Evolutionary conservation across 169 alveolate genomes (phyloP), one percentile per base, ranked within the genome.

Genomic region (Plasmodium gaboni): DNA sequence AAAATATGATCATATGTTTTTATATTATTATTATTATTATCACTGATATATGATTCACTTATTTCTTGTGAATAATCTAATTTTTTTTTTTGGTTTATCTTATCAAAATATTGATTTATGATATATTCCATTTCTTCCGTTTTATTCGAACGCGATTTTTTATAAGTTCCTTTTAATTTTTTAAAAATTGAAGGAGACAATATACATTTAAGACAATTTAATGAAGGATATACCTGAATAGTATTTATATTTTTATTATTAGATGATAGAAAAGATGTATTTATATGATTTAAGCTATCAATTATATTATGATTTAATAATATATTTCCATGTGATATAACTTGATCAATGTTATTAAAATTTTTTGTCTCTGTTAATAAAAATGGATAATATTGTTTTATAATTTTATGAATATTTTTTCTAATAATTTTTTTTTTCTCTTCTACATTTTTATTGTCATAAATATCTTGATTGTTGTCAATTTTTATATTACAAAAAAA

Each of bases 321-420:
- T 68, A 83, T 69, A 57, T 83, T 83, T 83, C 91, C 91, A 57
- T 83, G 91, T 4, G 86, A 68, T 68, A 83, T 50, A 19, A 83
- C 71, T 5, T 50, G 24, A 53, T 83, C 68, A 2, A 22, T 44
- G 46, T 67, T 57, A 5, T 73, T 10, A 17, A 69, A 64, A 19
- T 55, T 83, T 53, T 48, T 83, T 22, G 91, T 83, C 19, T 83
- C 91, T 6, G 86, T 83, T 50, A 83, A 10, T 60, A 83, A 63
- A 83, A 83, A 83, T 8, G 91, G 91, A 50, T 44, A 83, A 83
- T 42, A 83, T 17, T 67, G 53, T 2, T 44, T 60, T 67, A 83
- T 83, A 22, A 70, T 42, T 12, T 68, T 68, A 55, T 83, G 91
- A 28, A 83, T 68, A 19, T 83, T 70, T 69, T 61, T 83, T 53